These are phyloP conservation scores for Paramarasmius palmivorus DNA, from an alignment of 1,284 basidiomycete species.

Conservation along the genomic window DNA sequence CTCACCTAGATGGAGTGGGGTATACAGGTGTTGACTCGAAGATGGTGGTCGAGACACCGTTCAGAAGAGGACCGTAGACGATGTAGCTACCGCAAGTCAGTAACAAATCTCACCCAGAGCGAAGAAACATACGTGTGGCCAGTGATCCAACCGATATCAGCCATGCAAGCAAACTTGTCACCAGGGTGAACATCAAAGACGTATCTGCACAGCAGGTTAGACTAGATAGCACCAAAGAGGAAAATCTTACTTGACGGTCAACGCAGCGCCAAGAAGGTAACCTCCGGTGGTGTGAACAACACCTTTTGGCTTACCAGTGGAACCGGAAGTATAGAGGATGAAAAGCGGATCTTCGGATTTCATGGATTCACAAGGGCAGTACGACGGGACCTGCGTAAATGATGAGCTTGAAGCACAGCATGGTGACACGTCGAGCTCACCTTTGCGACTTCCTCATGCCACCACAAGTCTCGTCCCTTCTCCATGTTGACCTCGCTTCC, in stretches of 20 bases:
- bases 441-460: slow-evolving; percentile 88
- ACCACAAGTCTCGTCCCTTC: slow-evolving; percentile 91
- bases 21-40: slow-evolving; percentile 98
- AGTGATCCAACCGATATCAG: slow-evolving; percentile 99
- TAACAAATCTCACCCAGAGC: slow-evolving; percentile 3
- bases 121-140: slow-evolving; percentile 76
- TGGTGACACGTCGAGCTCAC: too few relatives aligned
- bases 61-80: slow-evolving; percentile 91
- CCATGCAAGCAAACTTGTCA: slow-evolving; percentile 96
- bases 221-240: not conserved
- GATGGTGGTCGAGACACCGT: slow-evolving; percentile 90
- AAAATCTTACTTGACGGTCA: slow-evolving; percentile 81
- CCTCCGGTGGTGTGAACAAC: slow-evolving; percentile 96
- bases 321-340: slow-evolving; percentile 97
- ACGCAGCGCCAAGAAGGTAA: slow-evolving; percentile 85
- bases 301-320: slow-evolving; percentile 96
- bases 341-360: slow-evolving; percentile 93
- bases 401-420: too few relatives aligned
- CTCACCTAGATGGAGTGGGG: slow-evolving; percentile 90
- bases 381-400: slow-evolving; percentile 62
- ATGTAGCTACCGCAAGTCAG: slow-evolving; percentile 68
- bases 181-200: slow-evolving; percentile 96
- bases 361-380: slow-evolving; percentile 90
- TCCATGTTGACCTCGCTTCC: slow-evolving; percentile 85
- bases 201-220: slow-evolving; percentile 28